A percentile compares a stretch with the other conserved stretches of the same genome.
Evolutionary conservation across 306 rosid species (phyloP).

Genomic region (Glycyrrhiza uralensis): DNA sequence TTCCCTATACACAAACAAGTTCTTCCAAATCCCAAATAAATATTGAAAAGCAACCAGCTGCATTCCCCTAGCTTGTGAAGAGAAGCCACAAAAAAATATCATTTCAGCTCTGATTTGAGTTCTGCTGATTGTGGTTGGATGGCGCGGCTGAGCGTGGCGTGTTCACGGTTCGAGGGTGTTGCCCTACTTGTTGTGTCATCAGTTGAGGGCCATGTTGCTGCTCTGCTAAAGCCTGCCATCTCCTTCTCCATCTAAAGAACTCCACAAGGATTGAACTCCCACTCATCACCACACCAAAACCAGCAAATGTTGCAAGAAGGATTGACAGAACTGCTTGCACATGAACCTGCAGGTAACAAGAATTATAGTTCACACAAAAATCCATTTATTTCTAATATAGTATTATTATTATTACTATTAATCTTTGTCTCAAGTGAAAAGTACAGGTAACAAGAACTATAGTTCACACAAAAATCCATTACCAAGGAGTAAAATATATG

Average conservation of each 20-base stretch:
- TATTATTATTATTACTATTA: background rate
- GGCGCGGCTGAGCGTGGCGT: conserved; percentile 17
- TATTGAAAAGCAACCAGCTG: conserved; percentile 16
- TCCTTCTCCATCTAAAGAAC: conserved; percentile 60
- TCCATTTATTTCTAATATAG: background rate
- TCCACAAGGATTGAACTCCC: conserved; percentile 82
- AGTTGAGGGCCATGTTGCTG: conserved; percentile 41
- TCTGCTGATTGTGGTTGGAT: conserved; percentile 20
- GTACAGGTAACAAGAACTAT: background rate
- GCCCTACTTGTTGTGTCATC: conserved; percentile 32
- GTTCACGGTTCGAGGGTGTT: conserved; percentile 27
- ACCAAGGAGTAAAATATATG: conserved; percentile 95
- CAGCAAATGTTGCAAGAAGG: conserved; percentile 88
- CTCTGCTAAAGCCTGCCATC: conserved; percentile 45
- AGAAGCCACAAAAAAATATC: conserved; percentile 2
- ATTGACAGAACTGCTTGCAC: conserved; percentile 87
- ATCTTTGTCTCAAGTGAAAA: conserved; percentile 3
- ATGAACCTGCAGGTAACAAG: conserved; percentile 48
- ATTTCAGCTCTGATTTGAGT: conserved; percentile 33
- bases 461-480: conserved; percentile 19
- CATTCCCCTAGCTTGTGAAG: background rate
- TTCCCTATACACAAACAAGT: conserved; percentile 26
- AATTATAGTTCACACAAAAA: background rate
- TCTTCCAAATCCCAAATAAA: conserved; percentile 12
- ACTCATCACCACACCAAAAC: conserved; percentile 87